These are phyloP conservation scores for Acephala macrosclerotiorum DNA, from an alignment of 2,329 filamentous ascomycete species.

Conservation along the genomic window DNA sequence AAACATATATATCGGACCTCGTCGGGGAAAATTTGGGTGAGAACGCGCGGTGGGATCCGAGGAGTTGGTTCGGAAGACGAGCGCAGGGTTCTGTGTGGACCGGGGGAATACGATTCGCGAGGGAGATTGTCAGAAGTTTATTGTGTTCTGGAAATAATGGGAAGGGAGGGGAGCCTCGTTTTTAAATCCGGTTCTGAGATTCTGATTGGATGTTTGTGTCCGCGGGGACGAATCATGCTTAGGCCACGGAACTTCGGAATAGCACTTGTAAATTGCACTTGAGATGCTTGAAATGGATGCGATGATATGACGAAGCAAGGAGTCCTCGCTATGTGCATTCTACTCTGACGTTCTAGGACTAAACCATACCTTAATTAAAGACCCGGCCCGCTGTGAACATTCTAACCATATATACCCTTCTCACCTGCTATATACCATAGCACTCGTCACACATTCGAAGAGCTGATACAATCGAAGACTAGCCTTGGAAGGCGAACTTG, in stretches of 20 bases:
- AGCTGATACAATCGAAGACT: background rate
- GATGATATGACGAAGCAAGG: background rate
- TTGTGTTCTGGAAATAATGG: background rate
- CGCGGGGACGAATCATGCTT: background rate
- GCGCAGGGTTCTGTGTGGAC: background rate
- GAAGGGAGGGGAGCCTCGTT: background rate
- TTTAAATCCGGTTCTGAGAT: background rate
- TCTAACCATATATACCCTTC: background rate
- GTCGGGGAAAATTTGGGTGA: background rate
- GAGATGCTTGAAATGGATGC: background rate
- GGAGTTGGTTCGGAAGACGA: background rate
- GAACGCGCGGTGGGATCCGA: no score
- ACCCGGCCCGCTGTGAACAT: background rate
- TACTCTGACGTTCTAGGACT: background rate
- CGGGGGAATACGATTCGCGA: background rate
- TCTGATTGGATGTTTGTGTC: background rate
- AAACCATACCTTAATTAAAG: background rate
- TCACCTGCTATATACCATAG: background rate
- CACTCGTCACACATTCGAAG: background rate
- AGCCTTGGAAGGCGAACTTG: constrained; percentile 50
- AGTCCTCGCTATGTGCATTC: background rate
- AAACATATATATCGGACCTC: background rate
- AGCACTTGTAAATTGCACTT: background rate
- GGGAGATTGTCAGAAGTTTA: background rate
- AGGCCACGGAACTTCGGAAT: background rate